Conservation (phyloP, 306 rosid genomes). For the Lagenaria siceraria region DNA sequence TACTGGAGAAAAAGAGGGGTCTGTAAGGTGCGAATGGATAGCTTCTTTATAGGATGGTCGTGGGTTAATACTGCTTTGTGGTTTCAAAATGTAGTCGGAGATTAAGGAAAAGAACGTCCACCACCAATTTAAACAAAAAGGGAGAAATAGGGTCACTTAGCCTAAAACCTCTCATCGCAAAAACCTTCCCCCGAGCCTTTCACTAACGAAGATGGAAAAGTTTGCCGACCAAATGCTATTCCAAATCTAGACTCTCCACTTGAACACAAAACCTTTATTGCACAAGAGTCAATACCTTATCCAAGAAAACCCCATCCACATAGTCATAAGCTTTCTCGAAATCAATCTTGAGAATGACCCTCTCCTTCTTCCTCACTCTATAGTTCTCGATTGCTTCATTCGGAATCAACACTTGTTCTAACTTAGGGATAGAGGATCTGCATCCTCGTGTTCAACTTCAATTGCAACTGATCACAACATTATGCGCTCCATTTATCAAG, state of each 20-base stretch:
- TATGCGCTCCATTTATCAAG: neutral
- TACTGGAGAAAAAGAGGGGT: no score
- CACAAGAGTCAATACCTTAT: neutral
- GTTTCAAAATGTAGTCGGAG: no score
- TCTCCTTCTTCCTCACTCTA: neutral
- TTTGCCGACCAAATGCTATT: neutral
- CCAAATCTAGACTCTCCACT: neutral
- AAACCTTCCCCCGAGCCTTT: neutral
- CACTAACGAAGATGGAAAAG: neutral
- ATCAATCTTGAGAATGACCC: neutral
- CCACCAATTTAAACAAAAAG: neutral
- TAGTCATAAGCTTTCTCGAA: neutral
- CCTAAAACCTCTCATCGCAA: neutral
- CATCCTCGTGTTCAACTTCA: neutral
- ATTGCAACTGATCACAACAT: neutral
- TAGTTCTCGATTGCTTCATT: neutral
- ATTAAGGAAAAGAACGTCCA: neutral
- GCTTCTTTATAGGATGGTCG: no score
- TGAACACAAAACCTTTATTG: neutral
- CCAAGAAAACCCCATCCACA: neutral
- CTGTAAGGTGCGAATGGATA: no score
- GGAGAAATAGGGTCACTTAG: neutral
- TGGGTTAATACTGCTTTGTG: no score
- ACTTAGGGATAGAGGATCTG: neutral
- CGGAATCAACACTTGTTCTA: neutral